Evolutionary conservation across 805 yeast genomes (phyloP).

Genomic region (Barnettozyma pratensis): DNA sequence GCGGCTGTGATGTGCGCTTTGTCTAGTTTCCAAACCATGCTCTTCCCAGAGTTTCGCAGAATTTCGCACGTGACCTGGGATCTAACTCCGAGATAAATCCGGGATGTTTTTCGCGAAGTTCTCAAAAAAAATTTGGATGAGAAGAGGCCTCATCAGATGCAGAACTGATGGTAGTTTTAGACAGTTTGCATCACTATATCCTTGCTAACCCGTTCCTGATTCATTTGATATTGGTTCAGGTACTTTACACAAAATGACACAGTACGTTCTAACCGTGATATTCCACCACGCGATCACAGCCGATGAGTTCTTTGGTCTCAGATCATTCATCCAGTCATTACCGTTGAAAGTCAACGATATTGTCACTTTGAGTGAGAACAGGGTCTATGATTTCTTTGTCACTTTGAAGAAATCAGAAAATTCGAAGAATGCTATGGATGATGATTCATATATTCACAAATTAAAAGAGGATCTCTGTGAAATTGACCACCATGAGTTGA

Average conservation of each 20-base stretch:
- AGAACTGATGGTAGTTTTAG: background rate
- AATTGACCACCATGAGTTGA: background rate
- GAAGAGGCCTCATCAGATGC: background rate
- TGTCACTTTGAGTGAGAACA: conserved; percentile 27
- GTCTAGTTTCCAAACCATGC: too few relatives aligned
- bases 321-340: conserved; percentile 23
- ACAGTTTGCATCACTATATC: background rate
- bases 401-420: conserved; percentile 14
- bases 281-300: conserved; percentile 20
- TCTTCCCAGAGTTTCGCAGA: background rate
- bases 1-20: too few relatives aligned
- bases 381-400: conserved; percentile 35
- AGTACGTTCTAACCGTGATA: conserved; percentile 26
- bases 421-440: conserved; percentile 13
- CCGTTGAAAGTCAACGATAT: conserved; percentile 27
- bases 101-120: background rate
- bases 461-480: conserved; percentile 2
- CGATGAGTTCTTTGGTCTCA: conserved; percentile 19
- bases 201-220: background rate
- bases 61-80: background rate
- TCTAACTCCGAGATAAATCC: background rate
- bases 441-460: conserved; percentile 7
- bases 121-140: background rate
- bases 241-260: background rate
- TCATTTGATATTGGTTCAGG: too few relatives aligned